These are phyloP conservation scores for Dactylorhiza incarnata DNA, from an alignment of 106 monocot genomes.

Conservation along the genomic window DNA sequence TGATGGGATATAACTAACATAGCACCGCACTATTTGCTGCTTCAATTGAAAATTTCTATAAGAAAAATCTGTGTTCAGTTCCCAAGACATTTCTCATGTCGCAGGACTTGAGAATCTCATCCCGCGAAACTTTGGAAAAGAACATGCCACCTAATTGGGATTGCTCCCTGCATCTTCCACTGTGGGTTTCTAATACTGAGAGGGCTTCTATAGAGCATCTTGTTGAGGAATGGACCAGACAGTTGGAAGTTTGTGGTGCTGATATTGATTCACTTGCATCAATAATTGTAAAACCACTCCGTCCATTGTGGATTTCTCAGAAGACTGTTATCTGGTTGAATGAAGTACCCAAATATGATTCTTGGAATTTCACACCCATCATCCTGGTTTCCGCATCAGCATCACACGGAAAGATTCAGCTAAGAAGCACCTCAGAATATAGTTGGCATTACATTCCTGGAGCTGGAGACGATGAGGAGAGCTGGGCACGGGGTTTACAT, in stretches of 20 bases:
- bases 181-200: conserved; percentile 73
- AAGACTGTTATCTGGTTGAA: conserved; percentile 86
- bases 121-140: conserved; percentile 1
- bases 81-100: not conserved
- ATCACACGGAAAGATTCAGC: conserved; percentile 33
- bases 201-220: conserved; percentile 49
- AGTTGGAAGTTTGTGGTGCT: conserved; percentile 70
- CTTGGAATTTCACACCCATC: conserved; percentile 84
- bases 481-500: conserved; percentile 82
- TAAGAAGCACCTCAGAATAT: conserved; percentile 53
- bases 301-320: conserved; percentile 92
- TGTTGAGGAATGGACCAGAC: conserved; percentile 56
- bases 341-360: conserved; percentile 71
- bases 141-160: conserved; percentile 40
- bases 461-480: conserved; percentile 97
- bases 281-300: conserved; percentile 63
- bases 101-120: conserved; percentile 13
- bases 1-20: not conserved
- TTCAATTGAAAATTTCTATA: too few species aligned
- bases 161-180: conserved; percentile 76
- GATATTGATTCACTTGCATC: conserved; percentile 57
- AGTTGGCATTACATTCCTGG: conserved; percentile 97
- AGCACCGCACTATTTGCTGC: not conserved
- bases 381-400: conserved; percentile 84
- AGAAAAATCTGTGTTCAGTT: too few species aligned